Conservation (phyloP, 805 yeast genomes). For the Nakazawaea laoshanensis region DNA sequence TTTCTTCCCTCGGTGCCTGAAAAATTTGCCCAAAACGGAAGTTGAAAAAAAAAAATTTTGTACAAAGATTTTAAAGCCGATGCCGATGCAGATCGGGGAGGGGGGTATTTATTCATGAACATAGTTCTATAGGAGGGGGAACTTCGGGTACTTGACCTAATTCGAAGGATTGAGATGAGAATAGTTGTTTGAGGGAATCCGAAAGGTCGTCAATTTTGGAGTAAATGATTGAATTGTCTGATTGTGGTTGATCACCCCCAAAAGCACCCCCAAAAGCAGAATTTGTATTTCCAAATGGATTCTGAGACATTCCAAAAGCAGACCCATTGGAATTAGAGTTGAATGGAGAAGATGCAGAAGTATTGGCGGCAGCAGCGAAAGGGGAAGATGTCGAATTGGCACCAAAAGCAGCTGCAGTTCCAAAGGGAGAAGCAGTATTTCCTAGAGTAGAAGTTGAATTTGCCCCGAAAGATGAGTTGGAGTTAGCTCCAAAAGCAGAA, state of each 20-base stretch:
- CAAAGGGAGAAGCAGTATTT: constrained; percentile 13
- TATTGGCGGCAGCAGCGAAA: constrained; percentile 8
- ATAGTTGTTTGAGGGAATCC: constrained; percentile 35
- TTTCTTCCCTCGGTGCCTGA: neutral
- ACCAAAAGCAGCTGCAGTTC: constrained; percentile 13
- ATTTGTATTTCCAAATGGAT: too few relatives aligned
- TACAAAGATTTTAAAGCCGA: too few relatives aligned
- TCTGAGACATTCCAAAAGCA: too few relatives aligned
- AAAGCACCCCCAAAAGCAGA: neutral
- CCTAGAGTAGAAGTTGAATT: too few relatives aligned
- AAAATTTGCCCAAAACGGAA: too few relatives aligned
- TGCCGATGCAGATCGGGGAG: too few relatives aligned
- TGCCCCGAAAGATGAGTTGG: constrained; percentile 11
- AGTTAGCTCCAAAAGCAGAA: constrained; percentile 8
- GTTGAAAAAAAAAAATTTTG: too few relatives aligned
- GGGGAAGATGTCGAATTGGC: constrained; percentile 5
- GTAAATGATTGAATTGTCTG: constrained; percentile 15
- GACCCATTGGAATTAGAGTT: too few relatives aligned
- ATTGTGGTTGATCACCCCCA: neutral
- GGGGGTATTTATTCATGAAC: constrained; percentile 15
- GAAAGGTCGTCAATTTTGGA: constrained; percentile 29
- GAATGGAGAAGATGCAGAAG: too few relatives aligned
- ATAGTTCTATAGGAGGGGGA: constrained; percentile 54
- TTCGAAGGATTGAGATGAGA: constrained; percentile 36
- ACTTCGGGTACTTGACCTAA: constrained; percentile 64